phyloP scores from a whole-genome alignment of 495 filamentous ascomycete species.

The Hyaloscypha bicolor region DNA sequence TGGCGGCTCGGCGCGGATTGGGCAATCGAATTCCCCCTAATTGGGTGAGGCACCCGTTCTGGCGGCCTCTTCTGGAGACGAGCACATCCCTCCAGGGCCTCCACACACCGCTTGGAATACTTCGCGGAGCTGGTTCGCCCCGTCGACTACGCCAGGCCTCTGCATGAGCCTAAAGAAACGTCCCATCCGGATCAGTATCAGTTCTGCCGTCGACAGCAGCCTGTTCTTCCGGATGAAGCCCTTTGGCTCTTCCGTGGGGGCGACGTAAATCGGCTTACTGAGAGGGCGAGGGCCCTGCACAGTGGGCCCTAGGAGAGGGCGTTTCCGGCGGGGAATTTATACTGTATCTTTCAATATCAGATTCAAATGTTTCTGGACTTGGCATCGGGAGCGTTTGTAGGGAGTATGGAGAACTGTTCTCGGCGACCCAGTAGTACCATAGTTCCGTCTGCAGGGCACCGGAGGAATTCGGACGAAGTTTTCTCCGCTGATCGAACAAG shows the following conservation, averaged over 20 bases:
- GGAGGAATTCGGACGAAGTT: neutral
- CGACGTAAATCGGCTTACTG: conserved; percentile 12
- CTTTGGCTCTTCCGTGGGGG: conserved; percentile 16
- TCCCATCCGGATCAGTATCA: neutral
- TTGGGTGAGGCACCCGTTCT: conserved; percentile 3
- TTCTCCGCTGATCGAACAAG: neutral
- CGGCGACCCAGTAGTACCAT: neutral
- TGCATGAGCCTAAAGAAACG: conserved; percentile 26
- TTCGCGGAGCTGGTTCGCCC: conserved; percentile 14
- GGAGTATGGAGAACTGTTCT: conserved; percentile 4
- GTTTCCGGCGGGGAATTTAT: conserved; percentile 10
- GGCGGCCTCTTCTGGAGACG: conserved; percentile 13
- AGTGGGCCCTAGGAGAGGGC: neutral
- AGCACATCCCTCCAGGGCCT: conserved; percentile 13
- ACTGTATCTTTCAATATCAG: conserved; percentile 16
- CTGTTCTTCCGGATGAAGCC: conserved; percentile 25
- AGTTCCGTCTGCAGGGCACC: neutral
- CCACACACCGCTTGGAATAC: neutral
- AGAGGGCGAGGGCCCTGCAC: neutral
- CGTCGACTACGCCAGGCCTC: neutral
- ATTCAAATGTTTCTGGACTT: conserved; percentile 18
- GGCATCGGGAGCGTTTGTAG: conserved; percentile 1
- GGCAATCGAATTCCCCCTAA: neutral
- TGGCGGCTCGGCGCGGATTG: neutral
- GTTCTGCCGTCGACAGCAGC: conserved; percentile 20